phyloP scores from a whole-genome alignment of 257 asterid genomes.

The Solanum acaule region DNA sequence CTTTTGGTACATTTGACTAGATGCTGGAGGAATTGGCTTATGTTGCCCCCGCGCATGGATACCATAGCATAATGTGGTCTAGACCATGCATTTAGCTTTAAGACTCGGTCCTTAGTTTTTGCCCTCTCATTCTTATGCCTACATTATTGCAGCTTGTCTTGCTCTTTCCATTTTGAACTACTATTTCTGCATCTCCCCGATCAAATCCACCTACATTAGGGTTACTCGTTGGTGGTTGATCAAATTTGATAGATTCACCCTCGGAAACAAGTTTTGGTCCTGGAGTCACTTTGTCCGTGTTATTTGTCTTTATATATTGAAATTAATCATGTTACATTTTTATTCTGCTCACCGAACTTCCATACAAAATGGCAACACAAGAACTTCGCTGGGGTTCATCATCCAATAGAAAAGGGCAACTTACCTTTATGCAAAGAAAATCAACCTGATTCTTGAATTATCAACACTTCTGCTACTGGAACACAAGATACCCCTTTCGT shows the following conservation, averaged over 20 bases:
- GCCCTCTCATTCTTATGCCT: background rate
- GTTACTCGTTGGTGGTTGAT: background rate
- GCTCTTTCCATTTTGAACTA: background rate
- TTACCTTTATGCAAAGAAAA: background rate
- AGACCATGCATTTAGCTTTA: background rate
- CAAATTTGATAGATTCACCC: background rate
- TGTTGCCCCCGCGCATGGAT: background rate
- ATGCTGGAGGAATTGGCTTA: background rate
- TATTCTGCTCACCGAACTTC: background rate
- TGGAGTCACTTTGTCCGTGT: background rate
- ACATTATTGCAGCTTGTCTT: background rate
- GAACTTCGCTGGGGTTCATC: background rate
- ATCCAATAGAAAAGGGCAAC: background rate
- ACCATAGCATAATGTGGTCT: background rate
- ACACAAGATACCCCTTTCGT: background rate
- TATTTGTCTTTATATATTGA: background rate
- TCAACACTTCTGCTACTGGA: background rate
- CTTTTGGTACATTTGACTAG: background rate
- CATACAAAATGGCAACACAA: background rate
- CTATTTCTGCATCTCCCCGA: background rate
- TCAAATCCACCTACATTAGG: background rate
- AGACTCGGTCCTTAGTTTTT: background rate
- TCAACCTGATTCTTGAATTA: background rate
- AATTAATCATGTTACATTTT: background rate
- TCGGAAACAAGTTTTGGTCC: background rate